Conservation (phyloP, 257 asterid genomes). For the Solanum lycopersicoides region DNA sequence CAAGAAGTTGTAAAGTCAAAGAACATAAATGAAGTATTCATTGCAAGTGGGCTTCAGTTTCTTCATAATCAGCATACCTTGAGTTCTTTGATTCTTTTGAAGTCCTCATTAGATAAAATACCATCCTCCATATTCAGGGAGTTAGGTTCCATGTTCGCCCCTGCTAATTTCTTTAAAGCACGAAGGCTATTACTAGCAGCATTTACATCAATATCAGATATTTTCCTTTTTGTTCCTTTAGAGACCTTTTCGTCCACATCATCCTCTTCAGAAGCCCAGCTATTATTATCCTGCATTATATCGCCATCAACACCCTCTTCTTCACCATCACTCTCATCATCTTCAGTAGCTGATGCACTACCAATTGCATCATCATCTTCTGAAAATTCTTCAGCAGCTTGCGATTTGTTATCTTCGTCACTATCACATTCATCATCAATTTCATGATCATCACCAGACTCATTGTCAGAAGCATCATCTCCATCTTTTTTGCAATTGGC, state of each 20-base stretch:
- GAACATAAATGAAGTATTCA: not conserved
- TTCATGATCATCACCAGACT: slow-evolving; percentile 24
- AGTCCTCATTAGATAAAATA: slow-evolving; percentile 87
- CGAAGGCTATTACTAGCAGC: slow-evolving; percentile 64
- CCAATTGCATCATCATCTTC: slow-evolving; percentile 26
- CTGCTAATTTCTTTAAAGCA: slow-evolving; percentile 76
- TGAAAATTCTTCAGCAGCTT: slow-evolving; percentile 27
- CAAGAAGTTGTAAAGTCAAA: not conserved
- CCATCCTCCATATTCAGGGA: slow-evolving; percentile 45
- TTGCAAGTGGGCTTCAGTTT: not conserved
- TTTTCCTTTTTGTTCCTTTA: slow-evolving; percentile 51
- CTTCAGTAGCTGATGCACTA: slow-evolving; percentile 15
- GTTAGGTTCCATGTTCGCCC: slow-evolving; percentile 11
- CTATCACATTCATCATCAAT: slow-evolving; percentile 19
- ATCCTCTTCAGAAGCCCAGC: slow-evolving; percentile 1
- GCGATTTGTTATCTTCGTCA: slow-evolving; percentile 19
- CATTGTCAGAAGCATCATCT: slow-evolving; percentile 30
- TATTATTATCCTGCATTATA: slow-evolving; percentile 1
- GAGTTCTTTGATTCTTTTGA: slow-evolving; percentile 74
- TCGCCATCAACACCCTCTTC: slow-evolving; percentile 19
- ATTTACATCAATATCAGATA: slow-evolving; percentile 56
- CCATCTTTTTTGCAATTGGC: slow-evolving; percentile 18
- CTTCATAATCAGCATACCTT: slow-evolving; percentile 35
- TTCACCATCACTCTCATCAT: slow-evolving; percentile 21
- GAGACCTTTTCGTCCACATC: slow-evolving; percentile 14